Conservation (phyloP, 306 rosid species). For the Quercus gilva region DNA sequence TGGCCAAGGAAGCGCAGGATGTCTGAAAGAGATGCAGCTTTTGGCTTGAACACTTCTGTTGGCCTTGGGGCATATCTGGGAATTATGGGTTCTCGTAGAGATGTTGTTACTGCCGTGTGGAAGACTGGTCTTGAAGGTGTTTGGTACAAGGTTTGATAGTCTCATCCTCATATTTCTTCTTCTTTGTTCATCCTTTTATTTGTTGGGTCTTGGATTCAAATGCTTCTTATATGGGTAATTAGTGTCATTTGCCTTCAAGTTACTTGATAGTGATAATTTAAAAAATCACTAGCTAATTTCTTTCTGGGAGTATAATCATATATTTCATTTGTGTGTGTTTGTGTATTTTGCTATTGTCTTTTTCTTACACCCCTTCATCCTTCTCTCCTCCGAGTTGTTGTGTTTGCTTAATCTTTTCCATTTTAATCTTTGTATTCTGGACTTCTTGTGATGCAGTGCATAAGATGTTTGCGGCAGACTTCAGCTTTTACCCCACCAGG, state of each 20-base stretch:
- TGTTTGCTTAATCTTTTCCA: neutral
- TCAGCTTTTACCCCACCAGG: constrained; percentile 75
- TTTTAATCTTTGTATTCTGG: constrained; percentile 1
- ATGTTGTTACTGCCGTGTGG: constrained; percentile 94
- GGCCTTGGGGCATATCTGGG: constrained; percentile 97
- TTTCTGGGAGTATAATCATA: neutral
- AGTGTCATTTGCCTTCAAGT: neutral
- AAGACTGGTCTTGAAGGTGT: constrained; percentile 97
- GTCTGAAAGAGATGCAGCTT: constrained; percentile 99
- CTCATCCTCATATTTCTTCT: constrained; percentile 3
- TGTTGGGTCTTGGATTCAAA: constrained; percentile 10
- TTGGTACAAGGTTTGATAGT: constrained; percentile 86
- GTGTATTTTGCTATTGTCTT: neutral
- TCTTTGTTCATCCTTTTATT: neutral
- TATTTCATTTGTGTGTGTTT: neutral
- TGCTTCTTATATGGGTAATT: constrained; percentile 11
- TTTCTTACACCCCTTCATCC: neutral
- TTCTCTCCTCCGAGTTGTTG: neutral
- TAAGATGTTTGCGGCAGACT: constrained; percentile 95
- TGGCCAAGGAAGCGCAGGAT: constrained; percentile 99
- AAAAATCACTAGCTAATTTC: neutral
- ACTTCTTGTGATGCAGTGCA: constrained; percentile 64
- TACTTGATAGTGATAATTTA: neutral
- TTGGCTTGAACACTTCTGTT: constrained; percentile 92
- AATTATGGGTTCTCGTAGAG: constrained; percentile 99